Percentiles rank a stretch among this genome's conserved stretches.
Conservation (phyloP, 768 basidiomycete genomes). For the Russula olivacea region DNA sequence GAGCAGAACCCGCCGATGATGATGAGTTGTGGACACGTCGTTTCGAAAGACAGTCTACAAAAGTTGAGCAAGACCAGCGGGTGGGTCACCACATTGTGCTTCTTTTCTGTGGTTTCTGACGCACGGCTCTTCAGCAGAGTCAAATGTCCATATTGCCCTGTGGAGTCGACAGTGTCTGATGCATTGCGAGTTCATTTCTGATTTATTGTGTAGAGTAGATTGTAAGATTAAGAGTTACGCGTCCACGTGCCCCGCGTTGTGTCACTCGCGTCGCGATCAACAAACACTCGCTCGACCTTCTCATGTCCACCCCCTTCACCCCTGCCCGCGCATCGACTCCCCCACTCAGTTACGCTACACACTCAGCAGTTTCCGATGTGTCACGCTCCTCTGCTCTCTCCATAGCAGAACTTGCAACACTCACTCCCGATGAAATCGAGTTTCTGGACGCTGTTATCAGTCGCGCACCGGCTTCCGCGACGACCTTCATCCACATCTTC, state of each 20-base stretch:
- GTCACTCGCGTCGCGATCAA: conserved; percentile 1
- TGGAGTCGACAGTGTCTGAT: conserved; percentile 54
- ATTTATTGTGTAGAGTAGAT: conserved; percentile 1
- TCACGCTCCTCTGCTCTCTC: conserved; percentile 26
- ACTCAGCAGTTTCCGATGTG: conserved; percentile 26
- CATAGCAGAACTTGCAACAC: conserved; percentile 29
- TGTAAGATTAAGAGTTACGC: background rate
- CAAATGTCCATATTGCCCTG: conserved; percentile 95
- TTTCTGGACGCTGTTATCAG: conserved; percentile 70
- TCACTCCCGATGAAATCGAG: conserved; percentile 47
- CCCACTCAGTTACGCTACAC: conserved; percentile 10
- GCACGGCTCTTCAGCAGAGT: conserved; percentile 81
- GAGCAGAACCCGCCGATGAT: conserved; percentile 96
- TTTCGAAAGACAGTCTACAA: conserved; percentile 85
- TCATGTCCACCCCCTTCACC: conserved; percentile 33
- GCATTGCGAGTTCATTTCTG: conserved; percentile 68
- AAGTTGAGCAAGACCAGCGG: conserved; percentile 82
- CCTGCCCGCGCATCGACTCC: conserved; percentile 33
- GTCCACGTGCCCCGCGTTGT: conserved; percentile 9
- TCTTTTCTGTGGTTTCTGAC: conserved; percentile 51
- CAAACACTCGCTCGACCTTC: background rate
- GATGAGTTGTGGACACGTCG: conserved; percentile 93
- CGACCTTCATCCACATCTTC: conserved; percentile 75
- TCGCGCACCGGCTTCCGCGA: conserved; percentile 60
- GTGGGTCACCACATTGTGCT: conserved; percentile 33